Evolutionary conservation across 2,329 filamentous ascomycete species (phyloP), one percentile per base, ranked within the genome.

Genomic region (Fusarium coicis): DNA sequence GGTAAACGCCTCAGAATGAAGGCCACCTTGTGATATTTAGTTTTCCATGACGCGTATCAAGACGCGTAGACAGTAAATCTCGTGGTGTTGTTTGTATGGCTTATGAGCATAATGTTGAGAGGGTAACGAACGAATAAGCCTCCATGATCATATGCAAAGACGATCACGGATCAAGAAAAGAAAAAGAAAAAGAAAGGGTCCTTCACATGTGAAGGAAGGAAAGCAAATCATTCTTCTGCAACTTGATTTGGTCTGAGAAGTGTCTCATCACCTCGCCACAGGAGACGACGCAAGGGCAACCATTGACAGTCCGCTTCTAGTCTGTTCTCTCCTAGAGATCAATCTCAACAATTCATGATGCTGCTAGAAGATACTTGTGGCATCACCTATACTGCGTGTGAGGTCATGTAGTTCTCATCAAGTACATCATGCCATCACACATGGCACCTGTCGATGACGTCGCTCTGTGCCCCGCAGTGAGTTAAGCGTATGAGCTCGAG

Each of bases 391-490:
- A 2, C 5, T 26, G 7, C 14, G 14, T 16, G 36, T 12, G 6
- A 21, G 2, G 8, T 16, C 5, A 50, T n/a, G 75, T 78, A 73
- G 10, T 1, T 9, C n/a, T 32, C 15, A 36, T 36, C 67, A 62
- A 66, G 72, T 66, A 57, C 63, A 73, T 75, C 76, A 74, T 74
- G 68, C 72, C 68, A 78, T 58, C 70, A 50, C 42, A 42, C 42
- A 34, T 55, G 46, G 43, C 63, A 42, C 32, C 28, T 10, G 36
- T 73, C 68, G 75, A 79, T 79, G 78, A 79, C 77, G 78, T 79
- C 70, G 76, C 71, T 62, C 37, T 28, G n/a, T 77, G 75, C 78
- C 78, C 78, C 78, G 73, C 78, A 68, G 47, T 63, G 47, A 60
- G 26, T 40, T 55, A 50, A 59, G 62, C 49, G 34, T 64, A 46